Percentiles rank a stretch among this genome's conserved stretches.
Evolutionary conservation across 805 yeast species (phyloP).

Genomic region (Cyberlindnera maritima): DNA sequence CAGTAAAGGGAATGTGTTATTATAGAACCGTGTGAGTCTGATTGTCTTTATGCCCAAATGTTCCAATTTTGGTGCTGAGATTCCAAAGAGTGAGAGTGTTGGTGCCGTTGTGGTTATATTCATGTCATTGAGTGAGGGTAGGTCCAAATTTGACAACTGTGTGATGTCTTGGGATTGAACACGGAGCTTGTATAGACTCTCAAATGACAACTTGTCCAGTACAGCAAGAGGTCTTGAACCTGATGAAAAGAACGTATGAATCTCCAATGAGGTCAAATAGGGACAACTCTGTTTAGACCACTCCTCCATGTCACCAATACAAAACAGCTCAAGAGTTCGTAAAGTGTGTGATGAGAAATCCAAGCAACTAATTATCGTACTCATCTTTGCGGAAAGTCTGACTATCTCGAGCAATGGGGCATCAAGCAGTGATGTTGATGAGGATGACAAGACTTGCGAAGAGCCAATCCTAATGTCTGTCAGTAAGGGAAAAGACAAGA

Average conservation of each 20-base stretch:
- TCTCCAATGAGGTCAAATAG: background rate
- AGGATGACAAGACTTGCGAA: background rate
- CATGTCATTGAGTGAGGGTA: background rate
- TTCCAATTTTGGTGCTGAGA: background rate
- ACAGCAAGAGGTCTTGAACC: background rate
- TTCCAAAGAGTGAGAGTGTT: background rate
- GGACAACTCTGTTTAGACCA: background rate
- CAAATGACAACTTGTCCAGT: background rate
- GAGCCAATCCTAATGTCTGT: background rate
- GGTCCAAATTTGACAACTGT: background rate
- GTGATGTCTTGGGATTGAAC: background rate
- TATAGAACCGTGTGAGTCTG: background rate
- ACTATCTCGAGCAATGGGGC: background rate
- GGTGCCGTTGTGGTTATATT: background rate
- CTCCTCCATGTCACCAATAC: background rate
- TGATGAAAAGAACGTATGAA: background rate
- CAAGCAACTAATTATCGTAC: background rate
- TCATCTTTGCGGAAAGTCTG: background rate
- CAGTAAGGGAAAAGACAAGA: background rate
- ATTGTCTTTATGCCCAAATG: background rate
- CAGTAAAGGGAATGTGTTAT: background rate
- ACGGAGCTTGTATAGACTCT: background rate
- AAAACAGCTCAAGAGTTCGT: background rate
- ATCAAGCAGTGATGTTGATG: background rate
- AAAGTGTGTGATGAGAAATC: background rate